Evolutionary conservation across 305 asterid genomes (phyloP), one percentile per base, ranked within the genome.

Genomic region (Fraxinus sp.): DNA sequence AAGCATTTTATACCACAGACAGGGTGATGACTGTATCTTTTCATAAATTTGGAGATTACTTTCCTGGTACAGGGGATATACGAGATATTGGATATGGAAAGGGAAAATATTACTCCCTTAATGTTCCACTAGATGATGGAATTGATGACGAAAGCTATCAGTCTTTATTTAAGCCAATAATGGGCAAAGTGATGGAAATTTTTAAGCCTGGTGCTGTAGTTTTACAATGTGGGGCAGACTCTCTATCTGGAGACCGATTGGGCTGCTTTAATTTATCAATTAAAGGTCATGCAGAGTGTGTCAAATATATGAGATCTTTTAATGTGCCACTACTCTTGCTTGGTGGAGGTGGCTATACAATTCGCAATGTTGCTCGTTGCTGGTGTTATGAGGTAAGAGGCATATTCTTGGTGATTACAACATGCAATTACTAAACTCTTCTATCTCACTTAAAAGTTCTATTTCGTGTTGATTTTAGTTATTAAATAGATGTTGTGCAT

Each of bases 311-410:
- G 93, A 90, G 93, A 79, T 89, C 93, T 75, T 90, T 90, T 78
- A 90, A 90, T 72, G 93, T 90, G 83, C 92, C 93, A 71, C 87
- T 90, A 77, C 85, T 90, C 57, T 83, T 90, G 86, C 80, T 90
- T 87, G 93, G 93, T 57, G 93, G 93, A 64, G 93, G 93, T 82
- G 92, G 93, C 78, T 90, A 90, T 86, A 90, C 93, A 35, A 90
- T 90, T 73, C 93, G 93, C 41, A 90, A 90, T 86, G 92, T 90
- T 84, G 93, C 93, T 86, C 93, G 93, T 70, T 90, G 93, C 83
- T 90, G 93, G 93, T 90, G 93, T 84, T 90, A 90, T 79, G 93
- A 90, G 92, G 93, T 90, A 77, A 80, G 83, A 66, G 64, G 33
- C 33, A 59, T 81, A 28, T 41, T 64, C 36, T 70, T 41, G 10